Conservation (phyloP, 352 stramenopile species). For the Pythium angustatum region DNA sequence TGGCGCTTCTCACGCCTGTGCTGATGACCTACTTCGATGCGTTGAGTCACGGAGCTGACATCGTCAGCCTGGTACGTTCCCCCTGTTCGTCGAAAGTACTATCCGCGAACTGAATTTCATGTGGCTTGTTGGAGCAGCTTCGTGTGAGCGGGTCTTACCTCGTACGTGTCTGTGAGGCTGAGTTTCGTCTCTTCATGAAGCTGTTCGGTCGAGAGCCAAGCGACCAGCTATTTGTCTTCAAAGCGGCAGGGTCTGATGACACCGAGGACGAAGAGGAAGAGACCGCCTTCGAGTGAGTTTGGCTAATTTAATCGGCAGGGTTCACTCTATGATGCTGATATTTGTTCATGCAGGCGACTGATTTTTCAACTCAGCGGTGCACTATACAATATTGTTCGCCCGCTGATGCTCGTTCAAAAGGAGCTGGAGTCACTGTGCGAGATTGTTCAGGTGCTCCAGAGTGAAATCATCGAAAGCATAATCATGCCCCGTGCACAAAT, state of each 20-base stretch:
- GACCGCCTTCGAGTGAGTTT: constrained; percentile 67
- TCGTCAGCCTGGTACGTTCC: constrained; percentile 60
- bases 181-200: constrained; percentile 71
- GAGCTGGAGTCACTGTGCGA: constrained; percentile 80
- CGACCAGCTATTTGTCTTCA: constrained; percentile 57
- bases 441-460: constrained; percentile 74
- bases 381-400: constrained; percentile 72
- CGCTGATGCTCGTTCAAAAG: constrained; percentile 69
- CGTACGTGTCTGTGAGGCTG: constrained; percentile 69
- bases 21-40: constrained; percentile 51
- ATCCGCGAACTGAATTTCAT: not conserved
- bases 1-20: constrained; percentile 55
- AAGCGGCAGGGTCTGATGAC: constrained; percentile 29
- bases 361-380: constrained; percentile 77
- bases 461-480: constrained; percentile 71
- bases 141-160: constrained; percentile 64
- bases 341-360: constrained; percentile 44
- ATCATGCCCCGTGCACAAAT: constrained; percentile 57
- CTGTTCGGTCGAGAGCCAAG: constrained; percentile 66
- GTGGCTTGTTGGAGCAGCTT: constrained; percentile 31
- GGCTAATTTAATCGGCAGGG: not conserved
- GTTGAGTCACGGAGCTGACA: constrained; percentile 57
- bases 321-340: not conserved
- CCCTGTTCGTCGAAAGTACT: not conserved
- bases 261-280: constrained; percentile 44